phyloP scores from a whole-genome alignment of 306 rosid genomes.

The Gastrolobium villosum region DNA sequence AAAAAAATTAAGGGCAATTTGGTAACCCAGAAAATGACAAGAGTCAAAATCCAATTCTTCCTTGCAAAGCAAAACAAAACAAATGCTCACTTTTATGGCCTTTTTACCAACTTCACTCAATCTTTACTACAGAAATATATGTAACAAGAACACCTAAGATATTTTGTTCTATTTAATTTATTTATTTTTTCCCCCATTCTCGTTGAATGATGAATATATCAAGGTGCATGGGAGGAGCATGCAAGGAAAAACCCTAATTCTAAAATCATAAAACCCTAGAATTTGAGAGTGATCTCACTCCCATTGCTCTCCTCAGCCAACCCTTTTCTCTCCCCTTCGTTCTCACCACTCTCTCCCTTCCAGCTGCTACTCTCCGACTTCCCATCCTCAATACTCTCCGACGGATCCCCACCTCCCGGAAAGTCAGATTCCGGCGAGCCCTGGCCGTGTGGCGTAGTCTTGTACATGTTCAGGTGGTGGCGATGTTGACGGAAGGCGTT shows the following conservation, averaged over 20 bases:
- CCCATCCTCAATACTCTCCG: slow-evolving; percentile 96
- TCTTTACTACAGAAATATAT: slow-evolving; percentile 33
- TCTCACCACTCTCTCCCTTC: slow-evolving; percentile 91
- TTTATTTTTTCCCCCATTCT: slow-evolving; percentile 16
- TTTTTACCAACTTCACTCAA: slow-evolving; percentile 45
- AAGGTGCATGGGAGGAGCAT: slow-evolving; percentile 24
- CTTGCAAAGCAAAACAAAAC: slow-evolving; percentile 51
- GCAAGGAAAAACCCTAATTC: slow-evolving; percentile 45
- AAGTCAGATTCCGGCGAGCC: slow-evolving; percentile 71
- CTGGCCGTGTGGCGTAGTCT: slow-evolving; percentile 60
- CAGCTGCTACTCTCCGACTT: slow-evolving; percentile 97
- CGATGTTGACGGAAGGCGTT: slow-evolving; percentile 68
- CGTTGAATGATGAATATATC: slow-evolving; percentile 31
- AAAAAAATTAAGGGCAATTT: slow-evolving; percentile 18
- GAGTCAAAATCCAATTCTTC: slow-evolving; percentile 43
- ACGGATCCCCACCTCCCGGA: slow-evolving; percentile 62
- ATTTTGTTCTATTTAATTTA: slow-evolving; percentile 30
- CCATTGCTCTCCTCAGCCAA: slow-evolving; percentile 79
- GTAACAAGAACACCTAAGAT: slow-evolving; percentile 7
- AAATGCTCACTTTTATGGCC: slow-evolving; percentile 60
- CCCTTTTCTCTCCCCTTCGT: slow-evolving; percentile 70
- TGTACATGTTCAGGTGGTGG: slow-evolving; percentile 82
- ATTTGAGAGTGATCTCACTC: slow-evolving; percentile 86
- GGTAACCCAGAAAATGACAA: slow-evolving; percentile 23
- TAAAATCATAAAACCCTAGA: slow-evolving; percentile 57